phyloP scores from a whole-genome alignment of 805 yeast genomes.

The Metschnikowia drakensbergensis region DNA sequence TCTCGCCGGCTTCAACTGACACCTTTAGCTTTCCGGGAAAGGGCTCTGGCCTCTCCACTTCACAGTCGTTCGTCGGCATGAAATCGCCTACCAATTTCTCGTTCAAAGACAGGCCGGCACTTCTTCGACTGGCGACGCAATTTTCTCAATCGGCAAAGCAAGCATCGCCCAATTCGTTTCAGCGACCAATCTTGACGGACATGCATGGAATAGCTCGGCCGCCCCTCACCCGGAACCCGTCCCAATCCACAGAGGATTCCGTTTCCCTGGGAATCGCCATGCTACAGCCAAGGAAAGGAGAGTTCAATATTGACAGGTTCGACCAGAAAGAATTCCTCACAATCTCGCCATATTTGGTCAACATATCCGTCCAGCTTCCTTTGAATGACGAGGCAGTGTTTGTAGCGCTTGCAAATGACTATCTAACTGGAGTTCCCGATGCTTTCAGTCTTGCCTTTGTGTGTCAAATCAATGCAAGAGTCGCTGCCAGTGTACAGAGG shows the following conservation, averaged over 20 bases:
- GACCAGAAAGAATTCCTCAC: not conserved
- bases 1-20: slow-evolving; percentile 2
- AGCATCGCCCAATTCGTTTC: slow-evolving; percentile 18
- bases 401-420: slow-evolving; percentile 47
- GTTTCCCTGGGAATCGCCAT: slow-evolving; percentile 12
- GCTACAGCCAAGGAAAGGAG: slow-evolving; percentile 4
- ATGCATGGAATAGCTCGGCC: slow-evolving; percentile 21
- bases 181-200: slow-evolving; percentile 12
- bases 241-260: slow-evolving; percentile 37
- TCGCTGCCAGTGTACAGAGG: slow-evolving; percentile 49
- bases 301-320: slow-evolving; percentile 12
- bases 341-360: slow-evolving; percentile 26
- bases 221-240: slow-evolving; percentile 28
- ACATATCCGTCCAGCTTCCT: slow-evolving; percentile 41
- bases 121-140: slow-evolving; percentile 12
- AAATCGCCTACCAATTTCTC: slow-evolving; percentile 3
- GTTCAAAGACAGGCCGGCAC: slow-evolving; percentile 12
- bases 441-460: slow-evolving; percentile 50
- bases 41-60: not conserved
- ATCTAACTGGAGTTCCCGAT: slow-evolving; percentile 44
- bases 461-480: slow-evolving; percentile 53
- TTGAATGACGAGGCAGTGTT: slow-evolving; percentile 43
- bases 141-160: slow-evolving; percentile 17
- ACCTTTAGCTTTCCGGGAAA: slow-evolving; percentile 3
- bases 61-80: slow-evolving; percentile 1